phyloP scores from a whole-genome alignment of 2,329 filamentous ascomycete genomes.

The Grosmannia clavigera region DNA sequence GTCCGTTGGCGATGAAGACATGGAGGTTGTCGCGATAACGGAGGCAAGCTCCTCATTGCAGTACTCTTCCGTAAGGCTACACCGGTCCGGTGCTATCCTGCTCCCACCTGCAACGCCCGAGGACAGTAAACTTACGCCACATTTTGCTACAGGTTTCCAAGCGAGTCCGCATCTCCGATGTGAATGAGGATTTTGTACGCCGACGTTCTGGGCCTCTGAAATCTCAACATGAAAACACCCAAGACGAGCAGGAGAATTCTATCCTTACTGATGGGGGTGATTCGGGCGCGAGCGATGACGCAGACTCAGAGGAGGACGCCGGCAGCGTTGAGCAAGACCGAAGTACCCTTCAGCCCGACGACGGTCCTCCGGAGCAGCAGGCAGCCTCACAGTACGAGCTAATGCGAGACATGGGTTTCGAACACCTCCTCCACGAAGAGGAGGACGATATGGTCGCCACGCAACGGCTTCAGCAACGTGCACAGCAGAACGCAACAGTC shows the following conservation, averaged over 20 bases:
- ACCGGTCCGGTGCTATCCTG: neutral
- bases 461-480: slow-evolving; percentile 43
- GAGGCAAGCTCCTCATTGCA: slow-evolving; percentile 29
- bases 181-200: slow-evolving; percentile 5
- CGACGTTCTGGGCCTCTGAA: neutral
- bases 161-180: slow-evolving; percentile 24
- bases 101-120: neutral
- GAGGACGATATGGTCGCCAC: slow-evolving; percentile 52
- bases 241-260: neutral
- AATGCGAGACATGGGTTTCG: slow-evolving; percentile 46
- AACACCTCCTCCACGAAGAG: slow-evolving; percentile 42
- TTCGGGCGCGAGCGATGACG: neutral
- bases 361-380: slow-evolving; percentile 17
- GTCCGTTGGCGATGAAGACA: slow-evolving; percentile 17
- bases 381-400: slow-evolving; percentile 49
- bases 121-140: neutral
- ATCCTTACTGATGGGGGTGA: slow-evolving; percentile 7
- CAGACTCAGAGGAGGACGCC: neutral
- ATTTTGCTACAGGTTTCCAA: slow-evolving; percentile 15
- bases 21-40: slow-evolving; percentile 22
- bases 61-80: slow-evolving; percentile 23
- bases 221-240: neutral
- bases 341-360: slow-evolving; percentile 6
- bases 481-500: slow-evolving; percentile 9
- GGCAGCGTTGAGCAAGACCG: slow-evolving; percentile 7